Percentiles rank a stretch among this genome's conserved stretches.
Evolutionary conservation across 2,329 filamentous ascomycete genomes (phyloP).

Genomic region (Parastagonospora nodorum): DNA sequence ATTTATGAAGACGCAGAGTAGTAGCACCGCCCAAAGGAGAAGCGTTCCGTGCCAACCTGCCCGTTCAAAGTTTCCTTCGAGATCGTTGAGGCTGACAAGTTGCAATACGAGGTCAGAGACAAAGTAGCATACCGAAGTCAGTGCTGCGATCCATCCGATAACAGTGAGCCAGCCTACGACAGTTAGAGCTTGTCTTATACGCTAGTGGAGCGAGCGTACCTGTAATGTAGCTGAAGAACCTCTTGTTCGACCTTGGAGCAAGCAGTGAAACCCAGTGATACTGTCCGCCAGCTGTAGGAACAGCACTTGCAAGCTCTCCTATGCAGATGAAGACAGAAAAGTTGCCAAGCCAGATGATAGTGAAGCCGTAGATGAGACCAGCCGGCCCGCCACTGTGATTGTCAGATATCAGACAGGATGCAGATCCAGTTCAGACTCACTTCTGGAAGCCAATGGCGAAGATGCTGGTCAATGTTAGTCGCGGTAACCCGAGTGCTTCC

Average conservation of each 20-base stretch:
- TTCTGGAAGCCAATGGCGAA: constrained; percentile 44
- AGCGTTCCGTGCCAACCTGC: constrained; percentile 58
- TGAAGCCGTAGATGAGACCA: constrained; percentile 45
- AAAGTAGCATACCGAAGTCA: constrained; percentile 45
- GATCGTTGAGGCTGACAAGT: constrained; percentile 47
- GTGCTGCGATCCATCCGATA: constrained; percentile 50
- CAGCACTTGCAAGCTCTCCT: constrained; percentile 45
- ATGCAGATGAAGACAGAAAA: constrained; percentile 45
- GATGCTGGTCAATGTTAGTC: constrained; percentile 25
- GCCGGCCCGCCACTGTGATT: constrained; percentile 40
- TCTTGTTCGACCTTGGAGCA: constrained; percentile 49
- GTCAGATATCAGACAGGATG: neutral
- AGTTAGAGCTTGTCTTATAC: constrained; percentile 8
- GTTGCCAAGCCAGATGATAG: constrained; percentile 45
- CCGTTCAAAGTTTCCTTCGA: constrained; percentile 41
- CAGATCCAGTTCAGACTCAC: constrained; percentile 19
- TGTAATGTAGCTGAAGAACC: constrained; percentile 53
- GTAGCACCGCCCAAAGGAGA: constrained; percentile 52
- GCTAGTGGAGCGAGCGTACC: constrained; percentile 18
- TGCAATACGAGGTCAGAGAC: constrained; percentile 41
- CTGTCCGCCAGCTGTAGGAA: constrained; percentile 47
- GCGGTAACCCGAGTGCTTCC: neutral
- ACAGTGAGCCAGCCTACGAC: constrained; percentile 51
- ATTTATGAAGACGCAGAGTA: constrained; percentile 53
- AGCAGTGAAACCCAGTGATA: constrained; percentile 52